Evolutionary conservation across 495 filamentous ascomycete genomes (phyloP), one percentile per base, ranked within the genome.

Genomic region (Chaetomium cochliodes): DNA sequence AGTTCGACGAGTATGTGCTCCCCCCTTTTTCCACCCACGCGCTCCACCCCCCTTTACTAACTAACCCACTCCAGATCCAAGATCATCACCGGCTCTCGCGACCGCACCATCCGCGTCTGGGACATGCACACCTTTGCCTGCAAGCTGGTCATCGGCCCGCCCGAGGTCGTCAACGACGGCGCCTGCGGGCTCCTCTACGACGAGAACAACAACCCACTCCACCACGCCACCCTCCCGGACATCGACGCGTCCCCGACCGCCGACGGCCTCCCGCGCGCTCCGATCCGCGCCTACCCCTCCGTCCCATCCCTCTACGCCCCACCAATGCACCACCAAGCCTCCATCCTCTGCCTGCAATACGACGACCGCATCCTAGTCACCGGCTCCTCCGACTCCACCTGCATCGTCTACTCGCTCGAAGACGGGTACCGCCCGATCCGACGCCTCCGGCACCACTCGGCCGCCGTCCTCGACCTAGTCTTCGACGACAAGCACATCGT

Each of bases 81-180:
- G 73, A 94, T 98, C 67, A 92, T 98, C 62, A 98, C 96, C 16
- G 94, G 94, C 61, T 97, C 94, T 16, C 88, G 96, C 63, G 94
- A 98, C 74, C 89, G 88, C 69, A 97, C 94, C 0, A 93, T 98
- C 69, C 88, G 94, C 58, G 86, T 98, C 25, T 98, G 94, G 94
- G 91, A 97, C 76, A 89, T 96, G 77, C 84, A 88, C 65, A 93
- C 89, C 12, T 91, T 88, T 71, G 81, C 89, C 60, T 97, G 93
- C 73, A 80, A 84, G 39, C 88, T 92, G 64, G 84, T 97, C 56
- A 92, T 97, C 68, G 91, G 82, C 12, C 80, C 83, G 15, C 81
- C 81, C 8, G 79, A 80, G 26, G 75, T 83, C 11, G 75, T 84
- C 60, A 75, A 75, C 56, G 76, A 78, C 58, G 64, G 58, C n/a